Conservation (phyloP, 305 asterid genomes). For the Rubia tinctorum region DNA sequence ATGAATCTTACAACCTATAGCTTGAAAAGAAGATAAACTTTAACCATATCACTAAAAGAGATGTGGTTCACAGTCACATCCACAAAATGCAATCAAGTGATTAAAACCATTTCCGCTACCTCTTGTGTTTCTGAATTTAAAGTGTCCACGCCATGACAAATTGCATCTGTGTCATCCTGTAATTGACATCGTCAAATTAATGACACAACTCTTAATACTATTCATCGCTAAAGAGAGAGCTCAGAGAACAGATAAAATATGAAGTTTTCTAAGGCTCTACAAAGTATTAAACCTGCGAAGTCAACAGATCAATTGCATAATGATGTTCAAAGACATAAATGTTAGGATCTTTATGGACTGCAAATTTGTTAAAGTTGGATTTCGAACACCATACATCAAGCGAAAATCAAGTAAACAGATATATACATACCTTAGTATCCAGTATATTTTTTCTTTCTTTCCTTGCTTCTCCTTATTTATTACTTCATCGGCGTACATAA, state of each 20-base stretch:
- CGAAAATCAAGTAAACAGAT: too few species aligned
- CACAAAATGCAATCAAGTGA: conserved; percentile 8
- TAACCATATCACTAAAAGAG: neutral
- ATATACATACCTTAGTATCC: too few species aligned
- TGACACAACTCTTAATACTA: neutral
- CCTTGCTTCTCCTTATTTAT: conserved; percentile 27
- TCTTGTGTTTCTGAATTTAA: conserved; percentile 75
- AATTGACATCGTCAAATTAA: conserved; percentile 27
- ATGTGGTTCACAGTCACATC: conserved; percentile 8
- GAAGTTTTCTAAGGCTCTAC: neutral
- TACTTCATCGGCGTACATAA: conserved; percentile 62
- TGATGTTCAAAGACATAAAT: conserved; percentile 88
- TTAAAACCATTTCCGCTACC: conserved; percentile 37
- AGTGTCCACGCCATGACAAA: conserved; percentile 90
- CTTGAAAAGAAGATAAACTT: conserved; percentile 5
- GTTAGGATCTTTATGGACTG: conserved; percentile 81
- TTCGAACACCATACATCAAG: too few species aligned
- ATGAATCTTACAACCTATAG: conserved; percentile 87
- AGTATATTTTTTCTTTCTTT: conserved; percentile 32
- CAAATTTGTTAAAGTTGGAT: conserved; percentile 12
- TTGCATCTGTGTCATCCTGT: conserved; percentile 77
- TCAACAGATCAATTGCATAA: conserved; percentile 90
- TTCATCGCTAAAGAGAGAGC: neutral
- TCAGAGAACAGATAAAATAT: neutral
- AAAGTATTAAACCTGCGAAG: conserved; percentile 58